A percentile compares a stretch with the other conserved stretches of the same genome.
Conservation (phyloP, 441 rosid genomes). For the Pelargonium cotyledonis region DNA sequence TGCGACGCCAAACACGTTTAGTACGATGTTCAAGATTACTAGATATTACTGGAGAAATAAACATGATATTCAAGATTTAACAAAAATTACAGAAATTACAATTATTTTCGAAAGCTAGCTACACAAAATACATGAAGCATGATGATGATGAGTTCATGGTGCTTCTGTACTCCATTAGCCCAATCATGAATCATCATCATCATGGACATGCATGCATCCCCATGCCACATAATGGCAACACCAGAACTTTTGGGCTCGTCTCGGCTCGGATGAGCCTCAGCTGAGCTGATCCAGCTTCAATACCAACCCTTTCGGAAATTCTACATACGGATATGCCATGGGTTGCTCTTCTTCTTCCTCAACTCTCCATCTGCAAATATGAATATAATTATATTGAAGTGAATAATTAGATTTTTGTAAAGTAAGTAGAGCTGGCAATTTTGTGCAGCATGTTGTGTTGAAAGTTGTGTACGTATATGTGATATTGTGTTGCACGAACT, state of each 20-base stretch:
- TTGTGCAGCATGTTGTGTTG: too few relatives aligned
- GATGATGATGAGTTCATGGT: neutral
- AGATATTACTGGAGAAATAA: too few relatives aligned
- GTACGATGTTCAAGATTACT: too few relatives aligned
- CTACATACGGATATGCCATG: slow-evolving; percentile 49
- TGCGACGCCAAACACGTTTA: too few relatives aligned
- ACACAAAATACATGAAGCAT: neutral
- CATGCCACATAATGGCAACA: neutral
- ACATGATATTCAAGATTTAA: too few relatives aligned
- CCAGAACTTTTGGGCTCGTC: neutral
- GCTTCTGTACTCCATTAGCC: neutral
- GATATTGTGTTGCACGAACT: too few relatives aligned
- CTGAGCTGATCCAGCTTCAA: slow-evolving; percentile 27
- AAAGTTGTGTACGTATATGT: too few relatives aligned
- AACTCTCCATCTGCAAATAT: slow-evolving; percentile 35
- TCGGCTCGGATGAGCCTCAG: neutral
- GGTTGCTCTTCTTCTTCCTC: slow-evolving; percentile 34
- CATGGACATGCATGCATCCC: too few relatives aligned
- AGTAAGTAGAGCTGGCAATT: too few relatives aligned
- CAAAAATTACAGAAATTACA: neutral
- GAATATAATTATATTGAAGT: too few relatives aligned
- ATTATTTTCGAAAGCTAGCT: too few relatives aligned
- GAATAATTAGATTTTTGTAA: too few relatives aligned
- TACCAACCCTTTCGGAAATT: slow-evolving; percentile 37
- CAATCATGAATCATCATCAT: neutral